These are phyloP conservation scores for Coemansia sp. DNA, from an alignment of 192 early-diverging fungal species.

Conservation along the genomic window DNA sequence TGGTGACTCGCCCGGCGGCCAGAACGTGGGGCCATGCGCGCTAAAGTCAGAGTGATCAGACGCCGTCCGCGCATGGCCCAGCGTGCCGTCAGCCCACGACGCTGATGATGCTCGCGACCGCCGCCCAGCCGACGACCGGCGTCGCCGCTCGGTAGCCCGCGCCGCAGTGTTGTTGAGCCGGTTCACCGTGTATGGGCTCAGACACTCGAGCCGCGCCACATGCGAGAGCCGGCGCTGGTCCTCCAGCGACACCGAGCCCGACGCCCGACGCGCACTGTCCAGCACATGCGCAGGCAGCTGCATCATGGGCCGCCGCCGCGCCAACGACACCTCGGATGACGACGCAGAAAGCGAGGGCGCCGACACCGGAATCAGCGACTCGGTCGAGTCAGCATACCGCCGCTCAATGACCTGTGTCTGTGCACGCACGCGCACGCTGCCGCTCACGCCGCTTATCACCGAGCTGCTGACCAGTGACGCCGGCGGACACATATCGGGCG, in stretches of 20 bases:
- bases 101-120: constrained; percentile 36
- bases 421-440: constrained; percentile 31
- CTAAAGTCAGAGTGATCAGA: constrained; percentile 42
- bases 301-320: constrained; percentile 28
- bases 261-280: constrained; percentile 21
- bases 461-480: constrained; percentile 53
- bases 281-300: constrained; percentile 13
- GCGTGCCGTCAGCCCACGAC: constrained; percentile 36
- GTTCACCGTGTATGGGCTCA: constrained; percentile 50
- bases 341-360: constrained; percentile 54
- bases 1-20: constrained; percentile 40
- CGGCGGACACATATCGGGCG: constrained; percentile 55
- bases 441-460: constrained; percentile 52
- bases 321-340: constrained; percentile 53
- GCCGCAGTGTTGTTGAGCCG: constrained; percentile 44
- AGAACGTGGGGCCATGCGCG: constrained; percentile 31
- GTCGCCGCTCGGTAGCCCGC: constrained; percentile 47
- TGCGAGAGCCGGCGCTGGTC: constrained; percentile 31
- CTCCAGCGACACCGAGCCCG: constrained; percentile 30
- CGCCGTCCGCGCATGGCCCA: constrained; percentile 30
- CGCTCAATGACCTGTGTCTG: constrained; percentile 40
- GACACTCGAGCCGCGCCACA: constrained; percentile 30
- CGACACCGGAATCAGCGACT: constrained; percentile 50
- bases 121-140: constrained; percentile 34
- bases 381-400: constrained; percentile 43